Percentiles rank a stretch among this genome's conserved stretches.
Conservation (phyloP, 75 land plant genomes). For the Isoetes taiwanensis region DNA sequence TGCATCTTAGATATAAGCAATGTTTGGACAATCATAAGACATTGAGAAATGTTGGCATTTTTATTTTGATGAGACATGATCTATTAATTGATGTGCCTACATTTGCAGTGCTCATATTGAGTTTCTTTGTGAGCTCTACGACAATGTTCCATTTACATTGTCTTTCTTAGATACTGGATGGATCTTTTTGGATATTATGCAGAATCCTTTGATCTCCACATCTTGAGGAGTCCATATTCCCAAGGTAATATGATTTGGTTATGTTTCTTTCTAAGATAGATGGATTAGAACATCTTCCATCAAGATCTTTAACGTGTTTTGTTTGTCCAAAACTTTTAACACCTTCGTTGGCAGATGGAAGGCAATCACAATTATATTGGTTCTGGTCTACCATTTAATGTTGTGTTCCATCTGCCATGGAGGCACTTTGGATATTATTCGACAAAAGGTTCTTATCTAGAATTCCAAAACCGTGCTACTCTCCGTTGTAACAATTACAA, state of each 20-base stretch:
- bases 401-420: slow-evolving; percentile 81
- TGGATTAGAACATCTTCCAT: background rate
- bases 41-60: too few relatives aligned
- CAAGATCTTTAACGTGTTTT: background rate
- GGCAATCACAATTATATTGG: slow-evolving; percentile 50
- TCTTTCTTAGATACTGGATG: slow-evolving; percentile 82
- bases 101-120: too few relatives aligned
- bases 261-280: background rate
- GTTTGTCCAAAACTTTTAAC: background rate
- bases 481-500: too few relatives aligned
- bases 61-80: too few relatives aligned
- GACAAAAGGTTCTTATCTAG: slow-evolving; percentile 84
- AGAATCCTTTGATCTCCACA: slow-evolving; percentile 71
- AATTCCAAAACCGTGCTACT: too few relatives aligned
- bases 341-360: slow-evolving; percentile 35
- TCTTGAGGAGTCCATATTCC: slow-evolving; percentile 51
- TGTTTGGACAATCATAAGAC: slow-evolving; percentile 2
- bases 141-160: background rate
- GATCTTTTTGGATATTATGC: slow-evolving; percentile 72
- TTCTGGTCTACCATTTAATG: slow-evolving; percentile 76
- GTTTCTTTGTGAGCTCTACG: too few relatives aligned
- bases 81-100: too few relatives aligned
- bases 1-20: background rate
- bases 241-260: slow-evolving; percentile 33
- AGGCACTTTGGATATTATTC: slow-evolving; percentile 78